These are phyloP conservation scores for Pseudocercospora macadamiae DNA, from an alignment of 2,329 filamentous ascomycete species.

Conservation along the genomic window DNA sequence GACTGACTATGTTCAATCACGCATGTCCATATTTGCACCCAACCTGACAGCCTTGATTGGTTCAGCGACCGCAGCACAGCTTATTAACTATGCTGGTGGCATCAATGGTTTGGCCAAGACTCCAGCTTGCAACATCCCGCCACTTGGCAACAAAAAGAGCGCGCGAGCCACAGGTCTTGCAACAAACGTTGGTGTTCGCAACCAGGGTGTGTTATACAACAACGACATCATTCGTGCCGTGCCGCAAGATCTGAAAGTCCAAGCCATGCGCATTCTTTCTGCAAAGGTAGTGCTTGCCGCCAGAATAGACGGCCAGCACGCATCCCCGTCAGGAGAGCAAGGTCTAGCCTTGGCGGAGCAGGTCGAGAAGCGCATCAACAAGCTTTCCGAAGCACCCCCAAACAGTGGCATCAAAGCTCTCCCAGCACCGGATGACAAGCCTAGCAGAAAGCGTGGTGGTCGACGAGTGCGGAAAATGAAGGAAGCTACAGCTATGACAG, in stretches of 20 bases:
- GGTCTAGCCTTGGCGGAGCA: slow-evolving; percentile 81
- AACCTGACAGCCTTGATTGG: slow-evolving; percentile 91
- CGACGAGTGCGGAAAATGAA: slow-evolving; percentile 90
- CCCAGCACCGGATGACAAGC: slow-evolving; percentile 93
- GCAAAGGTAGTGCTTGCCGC: slow-evolving; percentile 94
- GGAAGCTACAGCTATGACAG: slow-evolving; percentile 95
- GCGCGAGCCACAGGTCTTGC: slow-evolving; percentile 75
- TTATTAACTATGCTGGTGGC: slow-evolving; percentile 93
- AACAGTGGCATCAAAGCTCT: slow-evolving; percentile 87
- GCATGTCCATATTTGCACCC: slow-evolving; percentile 94
- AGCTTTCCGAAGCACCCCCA: slow-evolving; percentile 85
- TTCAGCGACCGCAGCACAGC: slow-evolving; percentile 88
- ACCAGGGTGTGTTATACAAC: slow-evolving; percentile 92
- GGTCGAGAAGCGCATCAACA: slow-evolving; percentile 84
- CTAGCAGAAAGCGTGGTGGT: slow-evolving; percentile 87
- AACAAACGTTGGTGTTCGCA: slow-evolving; percentile 86
- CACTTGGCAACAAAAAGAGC: slow-evolving; percentile 87
- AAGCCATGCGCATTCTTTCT: slow-evolving; percentile 92
- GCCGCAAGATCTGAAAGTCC: slow-evolving; percentile 82
- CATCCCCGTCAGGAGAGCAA: slow-evolving; percentile 76
- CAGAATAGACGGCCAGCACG: slow-evolving; percentile 83
- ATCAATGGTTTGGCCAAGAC: slow-evolving; percentile 87
- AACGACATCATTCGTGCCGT: slow-evolving; percentile 86
- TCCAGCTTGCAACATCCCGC: slow-evolving; percentile 88
- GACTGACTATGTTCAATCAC: slow-evolving; percentile 92